Conservation (phyloP, 805 yeast species). For the Ogataea ganodermae region DNA sequence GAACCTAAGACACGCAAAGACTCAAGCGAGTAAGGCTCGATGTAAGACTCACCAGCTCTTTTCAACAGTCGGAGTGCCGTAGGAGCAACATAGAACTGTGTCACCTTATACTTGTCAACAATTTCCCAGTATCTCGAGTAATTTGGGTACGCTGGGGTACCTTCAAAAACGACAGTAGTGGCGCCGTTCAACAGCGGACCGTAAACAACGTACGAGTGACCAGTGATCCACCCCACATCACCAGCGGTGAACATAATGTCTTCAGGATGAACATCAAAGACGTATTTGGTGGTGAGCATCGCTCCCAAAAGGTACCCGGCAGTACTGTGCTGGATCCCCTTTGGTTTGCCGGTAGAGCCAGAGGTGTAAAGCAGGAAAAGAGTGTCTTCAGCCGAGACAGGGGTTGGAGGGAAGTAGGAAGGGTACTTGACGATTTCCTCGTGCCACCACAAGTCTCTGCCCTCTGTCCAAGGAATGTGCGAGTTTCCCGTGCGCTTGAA, state of each 20-base stretch:
- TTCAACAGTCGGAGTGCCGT: constrained; percentile 77
- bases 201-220: constrained; percentile 80
- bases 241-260: constrained; percentile 85
- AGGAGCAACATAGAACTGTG: constrained; percentile 84
- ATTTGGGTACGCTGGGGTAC: constrained; percentile 85
- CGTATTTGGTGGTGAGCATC: constrained; percentile 68
- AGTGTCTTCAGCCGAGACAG: constrained; percentile 80
- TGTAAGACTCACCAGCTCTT: constrained; percentile 67
- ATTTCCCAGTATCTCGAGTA: constrained; percentile 81
- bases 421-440: constrained; percentile 66
- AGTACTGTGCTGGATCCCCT: constrained; percentile 81
- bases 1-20: constrained; percentile 74
- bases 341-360: constrained; percentile 88
- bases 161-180: constrained; percentile 80
- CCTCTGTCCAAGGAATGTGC: constrained; percentile 48
- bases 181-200: constrained; percentile 80
- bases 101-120: constrained; percentile 67
- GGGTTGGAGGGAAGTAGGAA: constrained; percentile 70
- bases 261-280: constrained; percentile 72
- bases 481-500: constrained; percentile 71
- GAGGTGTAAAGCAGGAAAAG: constrained; percentile 80
- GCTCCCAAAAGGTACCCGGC: constrained; percentile 81
- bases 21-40: constrained; percentile 61
- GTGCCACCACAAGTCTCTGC: constrained; percentile 78
- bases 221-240: constrained; percentile 91